phyloP scores from a whole-genome alignment of 169 alveolate species.

The Plasmodium gallinaceum region DNA sequence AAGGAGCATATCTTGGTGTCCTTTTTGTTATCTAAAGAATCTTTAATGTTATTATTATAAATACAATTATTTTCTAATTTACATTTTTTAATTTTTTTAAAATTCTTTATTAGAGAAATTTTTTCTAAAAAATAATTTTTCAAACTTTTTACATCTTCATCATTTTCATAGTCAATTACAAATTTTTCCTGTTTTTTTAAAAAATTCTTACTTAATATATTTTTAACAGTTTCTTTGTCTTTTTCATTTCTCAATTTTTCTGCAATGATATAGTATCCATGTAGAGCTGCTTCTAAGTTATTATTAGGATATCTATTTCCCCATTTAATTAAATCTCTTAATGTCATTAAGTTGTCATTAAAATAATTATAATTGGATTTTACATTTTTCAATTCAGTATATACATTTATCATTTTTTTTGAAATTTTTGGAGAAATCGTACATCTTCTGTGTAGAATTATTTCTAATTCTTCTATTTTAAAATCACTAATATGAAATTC shows the following conservation, averaged over 20 bases:
- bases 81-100: background rate
- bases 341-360: slow-evolving; percentile 93
- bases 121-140: slow-evolving; percentile 27
- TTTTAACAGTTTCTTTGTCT: slow-evolving; percentile 89
- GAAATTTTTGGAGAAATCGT: slow-evolving; percentile 94
- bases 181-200: slow-evolving; percentile 22
- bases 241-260: slow-evolving; percentile 94
- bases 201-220: slow-evolving; percentile 81
- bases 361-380: slow-evolving; percentile 86
- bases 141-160: slow-evolving; percentile 18
- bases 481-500: slow-evolving; percentile 95
- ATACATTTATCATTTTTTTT: slow-evolving; percentile 94
- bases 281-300: slow-evolving; percentile 89
- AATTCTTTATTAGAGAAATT: background rate
- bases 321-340: slow-evolving; percentile 99
- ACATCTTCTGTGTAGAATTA: slow-evolving; percentile 95
- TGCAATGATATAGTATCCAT: slow-evolving; percentile 95
- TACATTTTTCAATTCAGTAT: slow-evolving; percentile 91
- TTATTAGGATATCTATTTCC: slow-evolving; percentile 93
- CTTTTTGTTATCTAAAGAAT: too few species aligned
- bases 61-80: background rate
- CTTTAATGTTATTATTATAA: background rate
- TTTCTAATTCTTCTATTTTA: slow-evolving; percentile 93
- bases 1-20: too few species aligned
- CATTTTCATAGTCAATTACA: slow-evolving; percentile 16